Evolutionary conservation across 2,329 filamentous ascomycete species (phyloP).

Genomic region (Cercospora berteroae): DNA sequence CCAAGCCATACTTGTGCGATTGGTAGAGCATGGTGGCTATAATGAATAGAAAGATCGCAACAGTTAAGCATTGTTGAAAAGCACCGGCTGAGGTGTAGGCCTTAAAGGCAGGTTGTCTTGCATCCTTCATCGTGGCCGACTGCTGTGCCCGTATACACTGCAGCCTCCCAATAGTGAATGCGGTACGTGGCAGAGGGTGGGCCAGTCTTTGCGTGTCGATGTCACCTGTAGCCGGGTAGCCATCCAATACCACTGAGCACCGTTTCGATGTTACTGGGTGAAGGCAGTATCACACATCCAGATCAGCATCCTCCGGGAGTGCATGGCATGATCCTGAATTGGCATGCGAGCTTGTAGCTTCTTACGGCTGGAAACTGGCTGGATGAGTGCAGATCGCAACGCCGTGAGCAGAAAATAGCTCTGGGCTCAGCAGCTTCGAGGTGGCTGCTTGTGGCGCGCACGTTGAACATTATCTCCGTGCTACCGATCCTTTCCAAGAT

Average conservation of each 20-base stretch:
- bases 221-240: background rate
- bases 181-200: background rate
- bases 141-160: background rate
- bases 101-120: background rate
- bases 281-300: background rate
- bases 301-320: background rate
- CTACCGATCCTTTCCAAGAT: background rate
- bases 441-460: background rate
- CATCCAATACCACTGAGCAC: background rate
- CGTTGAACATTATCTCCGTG: background rate
- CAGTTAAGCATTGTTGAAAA: background rate
- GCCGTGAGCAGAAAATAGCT: background rate
- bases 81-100: background rate
- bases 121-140: background rate
- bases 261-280: background rate
- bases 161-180: background rate
- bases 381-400: background rate
- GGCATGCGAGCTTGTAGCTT: background rate
- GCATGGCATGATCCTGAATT: constrained; percentile 1
- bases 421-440: background rate
- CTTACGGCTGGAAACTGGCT: background rate
- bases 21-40: constrained; percentile 6
- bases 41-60: background rate
- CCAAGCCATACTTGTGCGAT: constrained; percentile 3
- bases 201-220: background rate